phyloP scores from a whole-genome alignment of 176 grass and related monocot species.

The Otatea glauca region DNA sequence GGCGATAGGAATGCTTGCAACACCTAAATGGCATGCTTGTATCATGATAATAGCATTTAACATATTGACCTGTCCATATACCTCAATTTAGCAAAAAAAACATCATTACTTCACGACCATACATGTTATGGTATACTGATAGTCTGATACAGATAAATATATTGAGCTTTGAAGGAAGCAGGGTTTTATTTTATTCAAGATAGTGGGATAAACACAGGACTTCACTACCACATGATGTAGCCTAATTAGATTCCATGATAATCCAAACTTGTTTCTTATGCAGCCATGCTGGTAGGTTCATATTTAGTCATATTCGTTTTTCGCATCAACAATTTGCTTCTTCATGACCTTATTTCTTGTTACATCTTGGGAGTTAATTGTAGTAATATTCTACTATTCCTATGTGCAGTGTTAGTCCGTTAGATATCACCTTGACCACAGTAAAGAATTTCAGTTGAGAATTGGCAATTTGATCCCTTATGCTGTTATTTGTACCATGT shows the following conservation, averaged over 20 bases:
- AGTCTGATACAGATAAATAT: slow-evolving; percentile 13
- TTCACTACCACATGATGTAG: not conserved
- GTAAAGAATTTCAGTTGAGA: not conserved
- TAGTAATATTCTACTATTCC: not conserved
- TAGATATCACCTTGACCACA: slow-evolving; percentile 7
- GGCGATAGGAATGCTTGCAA: not conserved
- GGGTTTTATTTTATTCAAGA: not conserved
- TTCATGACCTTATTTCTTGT: not conserved
- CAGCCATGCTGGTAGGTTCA: not conserved
- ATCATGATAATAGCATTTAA: not conserved
- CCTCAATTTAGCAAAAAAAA: not conserved
- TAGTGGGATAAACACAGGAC: not conserved
- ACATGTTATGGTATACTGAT: slow-evolving; percentile 22
- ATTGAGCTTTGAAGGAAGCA: not conserved
- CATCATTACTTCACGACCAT: not conserved
- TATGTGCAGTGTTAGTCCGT: not conserved
- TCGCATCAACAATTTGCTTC: not conserved
- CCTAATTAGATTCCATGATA: not conserved
- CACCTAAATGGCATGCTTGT: not conserved
- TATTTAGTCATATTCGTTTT: not conserved
- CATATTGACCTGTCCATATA: slow-evolving; percentile 11
- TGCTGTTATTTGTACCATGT: not conserved
- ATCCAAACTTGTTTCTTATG: not conserved
- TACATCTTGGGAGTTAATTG: slow-evolving; percentile 6
- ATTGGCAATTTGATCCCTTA: slow-evolving; percentile 10